Evolutionary conservation across 805 yeast genomes (phyloP).

Genomic region (Komagataella ulmi): DNA sequence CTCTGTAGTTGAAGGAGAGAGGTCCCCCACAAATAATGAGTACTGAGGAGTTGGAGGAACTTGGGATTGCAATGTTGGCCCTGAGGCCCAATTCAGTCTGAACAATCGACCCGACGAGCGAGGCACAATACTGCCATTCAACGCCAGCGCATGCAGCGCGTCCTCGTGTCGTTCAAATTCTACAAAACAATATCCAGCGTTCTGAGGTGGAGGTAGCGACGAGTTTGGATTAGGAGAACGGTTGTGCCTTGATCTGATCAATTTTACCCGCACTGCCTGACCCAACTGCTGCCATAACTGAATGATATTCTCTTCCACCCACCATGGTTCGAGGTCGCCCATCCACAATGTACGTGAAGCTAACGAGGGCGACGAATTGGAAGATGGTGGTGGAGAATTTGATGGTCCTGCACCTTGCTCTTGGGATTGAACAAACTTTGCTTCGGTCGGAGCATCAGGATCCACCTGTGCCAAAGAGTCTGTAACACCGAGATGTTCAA

Average conservation of each 20-base stretch:
- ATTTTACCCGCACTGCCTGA: conserved; percentile 48
- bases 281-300: conserved; percentile 48
- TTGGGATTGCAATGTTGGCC: conserved; percentile 63
- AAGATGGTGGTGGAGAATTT: conserved; percentile 21
- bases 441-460: neutral
- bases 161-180: conserved; percentile 59
- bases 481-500: conserved; percentile 2
- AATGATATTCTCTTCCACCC: conserved; percentile 48
- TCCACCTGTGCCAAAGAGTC: conserved; percentile 1
- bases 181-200: conserved; percentile 63
- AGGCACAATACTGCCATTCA: conserved; percentile 56
- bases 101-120: conserved; percentile 45
- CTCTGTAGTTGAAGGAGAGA: conserved; percentile 67
- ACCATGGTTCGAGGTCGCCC: conserved; percentile 79
- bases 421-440: neutral
- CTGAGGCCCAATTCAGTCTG: conserved; percentile 75
- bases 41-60: conserved; percentile 64
- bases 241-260: conserved; percentile 27
- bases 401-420: neutral
- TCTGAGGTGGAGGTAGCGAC: conserved; percentile 19
- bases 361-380: conserved; percentile 30
- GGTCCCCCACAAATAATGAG: conserved; percentile 73
- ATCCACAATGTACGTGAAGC: conserved; percentile 73
- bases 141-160: conserved; percentile 53
- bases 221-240: conserved; percentile 18